Evolutionary conservation across 2,329 filamentous ascomycete genomes (phyloP).

Genomic region (Aureobasidium lini): DNA sequence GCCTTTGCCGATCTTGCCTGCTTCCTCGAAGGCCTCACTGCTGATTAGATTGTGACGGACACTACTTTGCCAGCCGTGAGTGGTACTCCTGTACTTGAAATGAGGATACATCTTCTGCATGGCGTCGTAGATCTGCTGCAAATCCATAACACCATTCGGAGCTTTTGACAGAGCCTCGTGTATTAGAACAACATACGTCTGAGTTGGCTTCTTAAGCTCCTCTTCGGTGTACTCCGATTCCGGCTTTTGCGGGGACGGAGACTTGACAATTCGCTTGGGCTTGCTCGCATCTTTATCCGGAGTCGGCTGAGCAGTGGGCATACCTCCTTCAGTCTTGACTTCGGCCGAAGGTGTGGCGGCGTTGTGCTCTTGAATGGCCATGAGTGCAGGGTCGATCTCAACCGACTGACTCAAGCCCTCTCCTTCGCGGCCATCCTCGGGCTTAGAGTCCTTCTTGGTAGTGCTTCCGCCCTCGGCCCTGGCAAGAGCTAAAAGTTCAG

Average conservation of each 20-base stretch:
- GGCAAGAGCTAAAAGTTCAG: conserved; percentile 26
- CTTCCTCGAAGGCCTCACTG: conserved; percentile 52
- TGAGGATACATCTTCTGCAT: conserved; percentile 57
- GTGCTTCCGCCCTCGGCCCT: conserved; percentile 22
- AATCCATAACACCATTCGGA: conserved; percentile 49
- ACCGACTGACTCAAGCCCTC: conserved; percentile 10
- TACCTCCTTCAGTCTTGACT: not conserved
- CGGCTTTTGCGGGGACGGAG: conserved; percentile 56
- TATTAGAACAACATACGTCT: conserved; percentile 57
- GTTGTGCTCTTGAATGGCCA: conserved; percentile 8
- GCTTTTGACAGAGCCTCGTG: conserved; percentile 55
- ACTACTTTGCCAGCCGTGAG: conserved; percentile 59
- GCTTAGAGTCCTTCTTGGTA: conserved; percentile 15
- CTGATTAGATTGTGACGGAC: conserved; percentile 58
- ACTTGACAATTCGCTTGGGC: conserved; percentile 46
- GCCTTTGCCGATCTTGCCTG: conserved; percentile 53
- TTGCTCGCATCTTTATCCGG: conserved; percentile 25
- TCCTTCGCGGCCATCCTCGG: conserved; percentile 18
- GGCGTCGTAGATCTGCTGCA: conserved; percentile 59
- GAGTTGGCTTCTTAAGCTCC: conserved; percentile 60
- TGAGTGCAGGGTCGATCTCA: conserved; percentile 14
- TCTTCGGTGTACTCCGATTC: conserved; percentile 63
- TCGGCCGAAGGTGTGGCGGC: conserved; percentile 6
- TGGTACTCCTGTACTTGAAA: conserved; percentile 53
- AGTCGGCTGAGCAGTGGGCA: conserved; percentile 6